Conservation (phyloP, 495 filamentous ascomycete genomes). For the Margaritispora aquatica region DNA sequence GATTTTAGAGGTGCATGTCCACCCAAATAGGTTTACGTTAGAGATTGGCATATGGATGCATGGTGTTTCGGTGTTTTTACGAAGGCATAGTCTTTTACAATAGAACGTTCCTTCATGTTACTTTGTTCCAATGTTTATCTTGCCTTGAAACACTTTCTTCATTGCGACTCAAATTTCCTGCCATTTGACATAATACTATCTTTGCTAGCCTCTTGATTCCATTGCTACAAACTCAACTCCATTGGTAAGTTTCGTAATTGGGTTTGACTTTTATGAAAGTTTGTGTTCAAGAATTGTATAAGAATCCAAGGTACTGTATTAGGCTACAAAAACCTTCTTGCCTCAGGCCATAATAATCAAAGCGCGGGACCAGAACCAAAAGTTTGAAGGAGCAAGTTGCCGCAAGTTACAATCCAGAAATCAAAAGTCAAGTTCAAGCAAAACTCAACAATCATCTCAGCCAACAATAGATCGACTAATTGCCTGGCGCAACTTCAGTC, state of each 20-base stretch:
- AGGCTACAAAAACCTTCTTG: background rate
- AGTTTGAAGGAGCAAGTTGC: slow-evolving; percentile 7
- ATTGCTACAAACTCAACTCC: too few species aligned
- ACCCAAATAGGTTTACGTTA: too few species aligned
- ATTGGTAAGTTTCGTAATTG: too few species aligned
- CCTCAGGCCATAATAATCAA: background rate
- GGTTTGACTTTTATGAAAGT: too few species aligned
- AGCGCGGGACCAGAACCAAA: background rate
- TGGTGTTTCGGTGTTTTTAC: background rate
- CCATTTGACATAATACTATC: too few species aligned
- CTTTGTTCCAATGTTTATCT: background rate
- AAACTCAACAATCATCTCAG: background rate
- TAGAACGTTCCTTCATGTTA: background rate
- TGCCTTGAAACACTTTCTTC: background rate
- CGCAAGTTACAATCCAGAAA: slow-evolving; percentile 1
- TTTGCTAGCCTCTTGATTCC: too few species aligned
- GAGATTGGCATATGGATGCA: background rate
- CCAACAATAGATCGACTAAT: slow-evolving; percentile 11
- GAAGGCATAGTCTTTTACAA: background rate
- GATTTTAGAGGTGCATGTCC: background rate
- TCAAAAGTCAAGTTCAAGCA: background rate
- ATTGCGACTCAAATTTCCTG: too few species aligned
- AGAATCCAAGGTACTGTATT: too few species aligned
- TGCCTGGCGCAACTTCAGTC: slow-evolving; percentile 26
- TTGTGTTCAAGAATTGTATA: too few species aligned